Percentiles rank a stretch among this genome's conserved stretches.
Evolutionary conservation across 192 early-diverging fungal species (phyloP).

Genomic region (Gamsiella multidivaricata): DNA sequence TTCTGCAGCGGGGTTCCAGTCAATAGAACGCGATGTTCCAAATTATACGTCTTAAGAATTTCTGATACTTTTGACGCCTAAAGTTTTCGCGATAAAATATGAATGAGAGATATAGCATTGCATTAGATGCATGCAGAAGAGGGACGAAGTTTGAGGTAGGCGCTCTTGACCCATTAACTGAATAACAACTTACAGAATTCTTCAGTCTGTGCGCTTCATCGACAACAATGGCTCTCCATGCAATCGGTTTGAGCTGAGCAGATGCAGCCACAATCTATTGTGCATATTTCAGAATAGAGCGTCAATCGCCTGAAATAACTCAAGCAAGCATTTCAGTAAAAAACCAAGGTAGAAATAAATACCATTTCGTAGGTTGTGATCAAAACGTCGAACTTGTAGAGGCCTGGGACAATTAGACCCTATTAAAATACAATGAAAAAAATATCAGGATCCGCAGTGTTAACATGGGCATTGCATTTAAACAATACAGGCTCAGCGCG

Average conservation of each 20-base stretch:
- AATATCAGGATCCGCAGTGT: background rate
- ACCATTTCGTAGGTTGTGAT: conserved; percentile 68
- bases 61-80: conserved; percentile 83
- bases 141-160: background rate
- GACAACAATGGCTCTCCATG: conserved; percentile 78
- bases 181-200: conserved; percentile 66
- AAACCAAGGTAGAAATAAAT: background rate
- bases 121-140: too few relatives aligned
- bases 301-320: background rate
- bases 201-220: conserved; percentile 91
- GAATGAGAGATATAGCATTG: too few relatives aligned
- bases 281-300: background rate
- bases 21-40: conserved; percentile 84
- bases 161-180: background rate
- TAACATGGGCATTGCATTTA: background rate
- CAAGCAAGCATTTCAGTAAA: background rate
- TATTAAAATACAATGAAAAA: conserved; percentile 6
- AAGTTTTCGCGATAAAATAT: too few relatives aligned
- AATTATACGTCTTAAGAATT: conserved; percentile 76
- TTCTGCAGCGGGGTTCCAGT: conserved; percentile 92
- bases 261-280: conserved; percentile 67
- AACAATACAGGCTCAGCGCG: background rate
- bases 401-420: conserved; percentile 59
- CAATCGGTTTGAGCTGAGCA: conserved; percentile 72
- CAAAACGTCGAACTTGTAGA: conserved; percentile 71